phyloP scores from a whole-genome alignment of 495 filamentous ascomycete species.

The Cercophora sp. region DNA sequence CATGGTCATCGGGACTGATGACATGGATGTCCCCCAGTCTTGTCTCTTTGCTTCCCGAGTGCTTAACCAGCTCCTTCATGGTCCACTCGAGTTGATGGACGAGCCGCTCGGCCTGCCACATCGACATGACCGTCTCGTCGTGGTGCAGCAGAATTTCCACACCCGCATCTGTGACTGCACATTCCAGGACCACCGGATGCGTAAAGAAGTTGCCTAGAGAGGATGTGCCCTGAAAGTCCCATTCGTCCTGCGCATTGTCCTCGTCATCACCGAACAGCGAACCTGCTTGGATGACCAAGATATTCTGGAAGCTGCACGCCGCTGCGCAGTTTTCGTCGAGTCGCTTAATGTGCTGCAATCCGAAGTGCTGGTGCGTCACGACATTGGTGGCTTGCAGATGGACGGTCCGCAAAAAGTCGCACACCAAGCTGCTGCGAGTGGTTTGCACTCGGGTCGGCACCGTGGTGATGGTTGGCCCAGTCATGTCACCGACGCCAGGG shows the following conservation, averaged over 20 bases:
- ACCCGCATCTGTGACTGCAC: slow-evolving; percentile 5
- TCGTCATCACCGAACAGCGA: slow-evolving; percentile 1
- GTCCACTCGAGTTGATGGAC: slow-evolving; percentile 22
- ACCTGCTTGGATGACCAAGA: slow-evolving; percentile 36
- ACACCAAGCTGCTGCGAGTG: slow-evolving; percentile 5
- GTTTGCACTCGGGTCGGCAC: slow-evolving; percentile 45
- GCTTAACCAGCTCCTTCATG: slow-evolving; percentile 12
- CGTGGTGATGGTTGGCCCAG: slow-evolving; percentile 55
- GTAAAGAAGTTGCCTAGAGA: slow-evolving; percentile 25
- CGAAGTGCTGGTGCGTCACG: slow-evolving; percentile 42
- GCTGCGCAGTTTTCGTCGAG: slow-evolving; percentile 25
- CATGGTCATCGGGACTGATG: slow-evolving; percentile 18
- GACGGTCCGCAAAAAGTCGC: slow-evolving; percentile 20
- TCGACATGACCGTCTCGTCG: slow-evolving; percentile 20
- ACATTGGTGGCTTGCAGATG: slow-evolving; percentile 35
- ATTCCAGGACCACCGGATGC: slow-evolving; percentile 25
- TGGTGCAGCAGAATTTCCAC: slow-evolving; percentile 21
- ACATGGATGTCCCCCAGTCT: slow-evolving; percentile 16
- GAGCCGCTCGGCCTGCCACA: slow-evolving; percentile 22
- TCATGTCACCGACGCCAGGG: slow-evolving; percentile 44
- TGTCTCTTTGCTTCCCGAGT: neutral
- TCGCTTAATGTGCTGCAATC: slow-evolving; percentile 40
- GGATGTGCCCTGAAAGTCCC: slow-evolving; percentile 20
- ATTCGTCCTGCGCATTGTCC: slow-evolving; percentile 1
- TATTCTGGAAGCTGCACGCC: slow-evolving; percentile 37